Percentiles rank a stretch among this genome's conserved stretches.
Evolutionary conservation across 164 flowering plant genomes (phyloP).

Genomic region (Dillenia suffruticosa): DNA sequence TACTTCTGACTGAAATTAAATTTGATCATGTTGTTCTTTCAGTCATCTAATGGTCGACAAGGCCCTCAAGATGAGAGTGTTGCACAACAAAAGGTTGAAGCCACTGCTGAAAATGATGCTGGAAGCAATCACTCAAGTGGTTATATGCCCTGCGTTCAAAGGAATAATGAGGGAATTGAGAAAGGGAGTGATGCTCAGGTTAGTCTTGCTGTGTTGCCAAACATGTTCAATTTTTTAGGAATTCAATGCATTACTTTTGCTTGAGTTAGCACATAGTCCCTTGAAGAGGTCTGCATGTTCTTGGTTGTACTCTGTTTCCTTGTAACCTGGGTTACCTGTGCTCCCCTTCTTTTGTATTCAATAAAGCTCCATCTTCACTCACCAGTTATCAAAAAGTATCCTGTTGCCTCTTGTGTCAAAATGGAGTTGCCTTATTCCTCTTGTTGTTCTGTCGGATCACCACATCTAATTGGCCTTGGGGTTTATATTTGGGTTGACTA

Average conservation of each 20-base stretch:
- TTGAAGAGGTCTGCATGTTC: too few species aligned
- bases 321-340: too few species aligned
- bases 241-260: not conserved
- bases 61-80: conserved; percentile 30
- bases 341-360: too few species aligned
- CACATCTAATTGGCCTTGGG: too few species aligned
- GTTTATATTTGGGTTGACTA: too few species aligned
- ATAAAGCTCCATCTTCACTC: too few species aligned
- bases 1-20: not conserved
- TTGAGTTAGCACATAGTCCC: not conserved
- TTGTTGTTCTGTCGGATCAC: too few species aligned
- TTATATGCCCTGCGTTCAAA: conserved; percentile 26
- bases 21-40: conserved; percentile 6
- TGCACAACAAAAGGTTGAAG: conserved; percentile 40
- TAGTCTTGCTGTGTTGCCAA: conserved; percentile 11
- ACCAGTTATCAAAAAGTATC: too few species aligned
- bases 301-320: too few species aligned
- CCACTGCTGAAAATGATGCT: conserved; percentile 44
- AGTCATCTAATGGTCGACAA: conserved; percentile 25
- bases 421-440: too few species aligned
- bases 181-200: conserved; percentile 93
- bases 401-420: too few species aligned
- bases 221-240: not conserved
- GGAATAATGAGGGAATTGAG: conserved; percentile 40
- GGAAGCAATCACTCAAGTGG: conserved; percentile 54